Evolutionary conservation across 2,329 filamentous ascomycete genomes (phyloP), one percentile per base, ranked within the genome.

Genomic region (Trichoderma pleuroti): DNA sequence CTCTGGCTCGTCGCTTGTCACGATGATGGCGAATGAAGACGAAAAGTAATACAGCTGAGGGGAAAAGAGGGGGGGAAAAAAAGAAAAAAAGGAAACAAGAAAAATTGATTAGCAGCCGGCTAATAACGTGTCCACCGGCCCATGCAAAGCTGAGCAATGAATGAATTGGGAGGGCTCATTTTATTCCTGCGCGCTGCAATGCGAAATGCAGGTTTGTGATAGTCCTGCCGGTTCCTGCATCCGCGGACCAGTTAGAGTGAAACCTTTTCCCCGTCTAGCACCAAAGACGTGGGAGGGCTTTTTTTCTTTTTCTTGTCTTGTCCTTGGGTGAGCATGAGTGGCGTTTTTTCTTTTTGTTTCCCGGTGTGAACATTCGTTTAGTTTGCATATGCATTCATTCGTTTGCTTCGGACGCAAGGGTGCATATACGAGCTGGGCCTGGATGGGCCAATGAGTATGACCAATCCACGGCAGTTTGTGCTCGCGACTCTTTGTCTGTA

Each of bases 321-420:
- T 36, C 11, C n/a, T 42, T 52, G 62, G 30, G 32, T 24, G n/a
- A 36, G 32, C 11, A 24, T 39, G 18, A n/a, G 61, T 46, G 36
- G 39, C 61, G 36, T 63, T 32, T 56, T 56, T 56, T 10, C 10
- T 42, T 32, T 34, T 24, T 63, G 11, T 34, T 62, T 42, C 6
- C 30, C 16, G 62, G 46, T 26, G 32, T 30, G 30, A 21, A 16
- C 3, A 24, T 8, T 24, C 10, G 18, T 34, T 65, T 57, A 42
- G 63, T 66, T 66, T 66, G 63, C 63, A 57, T 57, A 42, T 57
- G 63, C 30, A 66, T 14, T 46, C 64, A 59, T 67, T 59, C 64
- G 36, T 59, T 59, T 54, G 62, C 21, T n/a, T 21, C 62, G 46
- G 62, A 49, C 62, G 62, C 46, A 65, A 24, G 62, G 62, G 30